Percentiles rank a stretch among this genome's conserved stretches.
These are phyloP conservation scores for Intubia oerlemansii DNA, from an alignment of 2,329 filamentous ascomycete genomes.

Conservation along the genomic window DNA sequence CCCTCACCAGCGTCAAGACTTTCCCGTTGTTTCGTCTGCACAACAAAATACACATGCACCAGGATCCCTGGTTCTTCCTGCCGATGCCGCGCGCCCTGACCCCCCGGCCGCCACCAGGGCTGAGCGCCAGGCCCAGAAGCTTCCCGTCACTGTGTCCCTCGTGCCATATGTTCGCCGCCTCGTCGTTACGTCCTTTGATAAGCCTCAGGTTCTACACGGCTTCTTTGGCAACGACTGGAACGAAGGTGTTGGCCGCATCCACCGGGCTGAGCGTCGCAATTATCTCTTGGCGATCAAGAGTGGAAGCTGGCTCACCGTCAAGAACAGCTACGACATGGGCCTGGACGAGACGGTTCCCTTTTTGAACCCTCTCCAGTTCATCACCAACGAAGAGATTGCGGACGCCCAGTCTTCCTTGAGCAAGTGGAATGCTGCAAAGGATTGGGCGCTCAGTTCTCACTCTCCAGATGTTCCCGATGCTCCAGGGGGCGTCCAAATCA, in stretches of 20 bases:
- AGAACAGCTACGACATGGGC: conserved; percentile 74
- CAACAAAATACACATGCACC: conserved; percentile 9
- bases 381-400: conserved; percentile 60
- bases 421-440: conserved; percentile 89
- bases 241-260: conserved; percentile 56
- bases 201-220: conserved; percentile 66
- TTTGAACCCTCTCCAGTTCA: conserved; percentile 58
- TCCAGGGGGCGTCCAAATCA: too few relatives aligned
- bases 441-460: conserved; percentile 72
- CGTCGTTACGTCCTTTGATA: conserved; percentile 80
- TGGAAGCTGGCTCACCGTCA: conserved; percentile 73
- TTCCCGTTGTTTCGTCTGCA: conserved; percentile 20
- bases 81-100: too few relatives aligned
- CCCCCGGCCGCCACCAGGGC: conserved; percentile 9
- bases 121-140: conserved; percentile 10
- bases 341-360: conserved; percentile 74
- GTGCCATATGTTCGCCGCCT: conserved; percentile 80
- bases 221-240: conserved; percentile 95
- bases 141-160: conserved; percentile 34
- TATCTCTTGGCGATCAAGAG: conserved; percentile 93
- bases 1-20: conserved; percentile 49
- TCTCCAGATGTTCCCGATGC: too few relatives aligned
- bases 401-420: conserved; percentile 74
- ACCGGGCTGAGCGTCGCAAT: conserved; percentile 79
- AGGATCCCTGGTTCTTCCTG: too few relatives aligned